Percentiles rank a stretch among this genome's conserved stretches.
Conservation (phyloP, 2,329 filamentous ascomycete genomes). For the Paracoccidioides brasiliensis region DNA sequence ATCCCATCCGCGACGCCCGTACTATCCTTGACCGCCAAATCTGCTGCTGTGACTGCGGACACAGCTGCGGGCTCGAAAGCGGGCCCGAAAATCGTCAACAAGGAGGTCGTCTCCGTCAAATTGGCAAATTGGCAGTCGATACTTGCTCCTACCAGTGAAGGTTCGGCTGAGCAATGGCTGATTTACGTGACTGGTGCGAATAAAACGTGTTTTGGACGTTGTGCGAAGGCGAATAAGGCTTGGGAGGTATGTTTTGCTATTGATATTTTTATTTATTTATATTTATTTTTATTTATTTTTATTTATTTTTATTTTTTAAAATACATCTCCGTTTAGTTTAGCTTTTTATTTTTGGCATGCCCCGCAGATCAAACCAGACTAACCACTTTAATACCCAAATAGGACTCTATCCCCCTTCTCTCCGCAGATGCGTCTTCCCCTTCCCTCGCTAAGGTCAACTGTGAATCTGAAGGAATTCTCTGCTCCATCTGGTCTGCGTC, state of each 20-base stretch:
- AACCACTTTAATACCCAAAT: not conserved
- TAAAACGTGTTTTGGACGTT: constrained; percentile 50
- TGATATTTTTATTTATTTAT: not conserved
- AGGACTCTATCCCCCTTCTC: constrained; percentile 43
- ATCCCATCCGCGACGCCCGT: constrained; percentile 37
- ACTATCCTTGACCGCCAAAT: constrained; percentile 19
- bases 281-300: not conserved
- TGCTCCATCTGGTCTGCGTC: constrained; percentile 48
- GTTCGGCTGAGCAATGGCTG: constrained; percentile 39
- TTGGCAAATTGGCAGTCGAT: constrained; percentile 45
- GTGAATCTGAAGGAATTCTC: constrained; percentile 44
- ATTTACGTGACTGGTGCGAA: constrained; percentile 51
- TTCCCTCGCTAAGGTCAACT: constrained; percentile 45
- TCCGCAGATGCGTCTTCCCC: constrained; percentile 42
- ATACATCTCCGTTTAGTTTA: not conserved
- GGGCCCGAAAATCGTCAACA: constrained; percentile 37
- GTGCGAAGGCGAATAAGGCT: constrained; percentile 40
- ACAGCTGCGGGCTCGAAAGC: constrained; percentile 24
- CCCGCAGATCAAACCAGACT: no score
- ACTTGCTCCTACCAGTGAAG: constrained; percentile 33
- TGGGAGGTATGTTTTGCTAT: constrained; percentile 31
- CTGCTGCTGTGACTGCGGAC: constrained; percentile 23
- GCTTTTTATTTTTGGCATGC: no score
- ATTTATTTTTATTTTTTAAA: not conserved
- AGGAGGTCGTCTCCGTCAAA: constrained; percentile 40